Evolutionary conservation across 345 rosid genomes (phyloP), one percentile per base, ranked within the genome.

Genomic region (Salix udensis): DNA sequence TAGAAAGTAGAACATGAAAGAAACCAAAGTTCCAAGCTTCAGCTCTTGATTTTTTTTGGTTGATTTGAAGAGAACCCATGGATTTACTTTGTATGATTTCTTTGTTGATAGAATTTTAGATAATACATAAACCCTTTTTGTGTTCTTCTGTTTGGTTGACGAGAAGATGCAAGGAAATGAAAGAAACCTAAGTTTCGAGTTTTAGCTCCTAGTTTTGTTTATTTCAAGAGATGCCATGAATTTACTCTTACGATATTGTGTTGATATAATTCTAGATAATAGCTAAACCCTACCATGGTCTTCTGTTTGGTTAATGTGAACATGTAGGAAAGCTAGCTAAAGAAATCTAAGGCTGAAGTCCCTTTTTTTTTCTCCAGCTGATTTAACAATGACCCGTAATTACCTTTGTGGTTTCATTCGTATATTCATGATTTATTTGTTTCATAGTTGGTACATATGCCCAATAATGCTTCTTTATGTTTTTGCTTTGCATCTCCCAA

Each of bases 261-360:
- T 58, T n/a, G 62, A 58, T 58, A n/a, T 13, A 58, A 23, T 58
- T 58, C 24, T 9, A 58, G 14, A 58, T 10, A 24, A 58, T 13
- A 58, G 23, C 12, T 23, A 21, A 52, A 36, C 58, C 31, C 34
- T 14, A 15, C 28, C 44, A n/a, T 50, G 13, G 14, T 61, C 19
- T 70, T 64, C 65, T 42, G 48, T 48, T 71, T 46, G 50, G 76
- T 23, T 70, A 37, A 65, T 37, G 40, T 30, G 72, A 65, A 23
- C 18, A 24, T 31, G 53, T 16, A 23, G 39, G 73, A 74, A 58
- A 30, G 5, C 36, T 34, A 30, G 5, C 36, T 34, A 55, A 6
- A 7, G 23, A 36, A 5, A 28, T 37, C 13, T 9, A 2, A 28
- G 28, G 24, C 26, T 28, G 9, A 3, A 28, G 39, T 23, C 23